Percentiles rank a stretch among this genome's conserved stretches.
phyloP scores from a whole-genome alignment of 1,139 yeast species.

The Sugiyamaella novakii region DNA sequence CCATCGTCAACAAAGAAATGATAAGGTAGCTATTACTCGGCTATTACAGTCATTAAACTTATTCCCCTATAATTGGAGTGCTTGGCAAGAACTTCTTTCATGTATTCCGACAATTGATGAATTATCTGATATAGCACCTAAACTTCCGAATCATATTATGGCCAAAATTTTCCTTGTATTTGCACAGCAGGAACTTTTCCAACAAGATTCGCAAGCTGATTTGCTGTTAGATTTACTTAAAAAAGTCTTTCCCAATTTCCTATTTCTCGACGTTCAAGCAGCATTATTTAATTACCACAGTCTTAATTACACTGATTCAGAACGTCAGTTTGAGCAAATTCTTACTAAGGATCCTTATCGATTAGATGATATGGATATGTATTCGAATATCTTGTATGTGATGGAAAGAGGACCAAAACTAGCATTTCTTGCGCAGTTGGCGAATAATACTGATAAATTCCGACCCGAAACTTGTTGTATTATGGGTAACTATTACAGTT shows the following conservation, averaged over 20 bases:
- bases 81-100: constrained; percentile 81
- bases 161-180: constrained; percentile 68
- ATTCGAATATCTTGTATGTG: constrained; percentile 90
- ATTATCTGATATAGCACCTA: constrained; percentile 26
- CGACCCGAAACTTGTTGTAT: constrained; percentile 96
- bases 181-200: constrained; percentile 78
- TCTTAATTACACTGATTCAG: constrained; percentile 79
- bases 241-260: constrained; percentile 66
- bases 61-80: constrained; percentile 90
- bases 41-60: constrained; percentile 59
- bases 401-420: constrained; percentile 87
- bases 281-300: constrained; percentile 81
- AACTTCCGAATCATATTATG: constrained; percentile 42
- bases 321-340: constrained; percentile 72
- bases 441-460: constrained; percentile 79
- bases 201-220: constrained; percentile 52
- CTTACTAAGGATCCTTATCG: constrained; percentile 79
- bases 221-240: constrained; percentile 49
- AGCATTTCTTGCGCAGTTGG: constrained; percentile 83
- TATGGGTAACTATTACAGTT: constrained; percentile 88
- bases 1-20: constrained; percentile 63
- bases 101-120: constrained; percentile 68
- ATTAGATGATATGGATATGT: constrained; percentile 86
- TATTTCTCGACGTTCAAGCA: constrained; percentile 74
- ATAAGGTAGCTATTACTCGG: constrained; percentile 57